Percentiles rank a stretch among this genome's conserved stretches.
Conservation (phyloP, 306 rosid genomes). For the Datisca glomerata region DNA sequence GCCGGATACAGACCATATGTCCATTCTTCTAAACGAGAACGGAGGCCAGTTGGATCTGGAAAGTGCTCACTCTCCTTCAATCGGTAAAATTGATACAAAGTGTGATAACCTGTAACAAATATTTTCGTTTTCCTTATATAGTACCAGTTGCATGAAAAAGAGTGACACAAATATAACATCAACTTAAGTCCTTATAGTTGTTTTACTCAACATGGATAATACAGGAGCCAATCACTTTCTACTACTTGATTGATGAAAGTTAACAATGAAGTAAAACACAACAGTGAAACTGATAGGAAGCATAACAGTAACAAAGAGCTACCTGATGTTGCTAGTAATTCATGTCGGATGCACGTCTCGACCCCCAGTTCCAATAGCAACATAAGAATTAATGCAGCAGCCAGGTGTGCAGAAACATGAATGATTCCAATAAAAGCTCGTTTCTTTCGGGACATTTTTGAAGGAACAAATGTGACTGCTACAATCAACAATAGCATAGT, state of each 20-base stretch:
- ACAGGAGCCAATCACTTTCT: too few relatives aligned
- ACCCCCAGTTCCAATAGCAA: constrained; percentile 84
- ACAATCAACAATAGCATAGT: constrained; percentile 51
- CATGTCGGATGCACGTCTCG: constrained; percentile 74
- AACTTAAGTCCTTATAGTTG: too few relatives aligned
- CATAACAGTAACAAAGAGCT: constrained; percentile 6
- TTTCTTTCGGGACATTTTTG: constrained; percentile 78
- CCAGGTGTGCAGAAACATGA: constrained; percentile 85
- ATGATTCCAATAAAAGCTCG: constrained; percentile 62
- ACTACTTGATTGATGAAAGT: too few relatives aligned
- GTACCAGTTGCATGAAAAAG: too few relatives aligned
- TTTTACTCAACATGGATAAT: too few relatives aligned
- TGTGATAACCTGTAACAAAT: constrained; percentile 72
- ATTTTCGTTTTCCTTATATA: too few relatives aligned
- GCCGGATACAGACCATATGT: constrained; percentile 96
- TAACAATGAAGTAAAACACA: background rate
- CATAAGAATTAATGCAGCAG: constrained; percentile 86
- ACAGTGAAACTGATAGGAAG: background rate
- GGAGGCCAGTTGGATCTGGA: constrained; percentile 96
- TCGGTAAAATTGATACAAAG: constrained; percentile 82
- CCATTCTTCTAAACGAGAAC: constrained; percentile 95
- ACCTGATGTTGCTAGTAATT: constrained; percentile 93
- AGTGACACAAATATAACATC: too few relatives aligned
- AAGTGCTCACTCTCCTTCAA: constrained; percentile 86
- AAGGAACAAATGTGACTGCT: constrained; percentile 73